Conservation (phyloP, 768 basidiomycete genomes). For the Neoboletus brunneissimus region DNA sequence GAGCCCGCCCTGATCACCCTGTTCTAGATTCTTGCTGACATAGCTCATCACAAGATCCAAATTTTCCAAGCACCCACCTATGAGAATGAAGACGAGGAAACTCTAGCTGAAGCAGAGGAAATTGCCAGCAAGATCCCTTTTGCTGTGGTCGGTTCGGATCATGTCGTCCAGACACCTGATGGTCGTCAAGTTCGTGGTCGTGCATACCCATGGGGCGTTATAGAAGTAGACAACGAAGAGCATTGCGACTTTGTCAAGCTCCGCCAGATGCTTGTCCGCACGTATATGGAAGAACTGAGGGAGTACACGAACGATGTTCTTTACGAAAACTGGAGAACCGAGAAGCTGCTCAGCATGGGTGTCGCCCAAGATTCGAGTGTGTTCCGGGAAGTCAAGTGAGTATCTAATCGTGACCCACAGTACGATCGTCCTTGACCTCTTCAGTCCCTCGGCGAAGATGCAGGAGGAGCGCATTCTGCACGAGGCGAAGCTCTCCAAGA, state of each 20-base stretch:
- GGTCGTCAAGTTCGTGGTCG: slow-evolving; percentile 94
- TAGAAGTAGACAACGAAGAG: slow-evolving; percentile 98
- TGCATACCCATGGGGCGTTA: slow-evolving; percentile 96
- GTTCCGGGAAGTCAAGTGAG: slow-evolving; percentile 99
- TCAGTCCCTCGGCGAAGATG: slow-evolving; percentile 90
- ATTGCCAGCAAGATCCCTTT: slow-evolving; percentile 98
- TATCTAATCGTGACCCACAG: slow-evolving; percentile 8
- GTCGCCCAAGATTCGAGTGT: slow-evolving; percentile 96
- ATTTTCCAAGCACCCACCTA: slow-evolving; percentile 98
- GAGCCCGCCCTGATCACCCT: background rate
- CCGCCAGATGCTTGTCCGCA: slow-evolving; percentile 97
- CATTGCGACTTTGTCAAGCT: slow-evolving; percentile 99
- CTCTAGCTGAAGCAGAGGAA: slow-evolving; percentile 94
- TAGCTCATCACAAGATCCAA: slow-evolving; percentile 91
- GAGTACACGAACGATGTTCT: slow-evolving; percentile 95
- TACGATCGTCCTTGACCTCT: slow-evolving; percentile 13
- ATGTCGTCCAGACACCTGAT: slow-evolving; percentile 75
- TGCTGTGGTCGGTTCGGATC: slow-evolving; percentile 94
- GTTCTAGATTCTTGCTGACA: slow-evolving; percentile 82
- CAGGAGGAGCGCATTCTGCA: slow-evolving; percentile 96
- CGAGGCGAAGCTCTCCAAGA: slow-evolving; percentile 97
- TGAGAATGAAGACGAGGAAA: slow-evolving; percentile 98
- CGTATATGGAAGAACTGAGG: slow-evolving; percentile 98
- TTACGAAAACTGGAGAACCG: slow-evolving; percentile 98
- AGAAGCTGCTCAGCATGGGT: slow-evolving; percentile 96